A percentile compares a stretch with the other conserved stretches of the same genome.
These are phyloP conservation scores for Penicillium sp. DNA, from an alignment of 2,329 filamentous ascomycete species.

Conservation along the genomic window DNA sequence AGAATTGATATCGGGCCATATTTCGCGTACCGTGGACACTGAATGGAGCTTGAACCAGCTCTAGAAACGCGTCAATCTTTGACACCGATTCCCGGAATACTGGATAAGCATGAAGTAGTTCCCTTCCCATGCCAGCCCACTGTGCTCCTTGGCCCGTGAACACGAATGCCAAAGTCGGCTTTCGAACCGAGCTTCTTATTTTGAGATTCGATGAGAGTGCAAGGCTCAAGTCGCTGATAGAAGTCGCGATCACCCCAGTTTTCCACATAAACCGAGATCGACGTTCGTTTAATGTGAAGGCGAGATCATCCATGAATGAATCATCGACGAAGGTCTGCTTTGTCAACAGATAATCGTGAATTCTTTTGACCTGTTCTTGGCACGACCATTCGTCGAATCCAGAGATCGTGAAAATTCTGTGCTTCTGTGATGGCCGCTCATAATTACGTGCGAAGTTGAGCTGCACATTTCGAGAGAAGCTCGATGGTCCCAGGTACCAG, in stretches of 20 bases:
- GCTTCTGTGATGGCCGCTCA: background rate
- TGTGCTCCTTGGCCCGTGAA: constrained; percentile 24
- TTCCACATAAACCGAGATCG: constrained; percentile 19
- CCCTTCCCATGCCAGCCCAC: constrained; percentile 21
- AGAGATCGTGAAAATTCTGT: constrained; percentile 21
- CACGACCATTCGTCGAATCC: constrained; percentile 22
- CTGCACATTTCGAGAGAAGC: background rate
- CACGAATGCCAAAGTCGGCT: constrained; percentile 2
- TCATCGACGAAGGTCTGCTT: background rate
- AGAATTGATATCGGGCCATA: background rate
- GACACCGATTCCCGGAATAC: background rate
- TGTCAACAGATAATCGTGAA: constrained; percentile 11
- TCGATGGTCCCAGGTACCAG: background rate
- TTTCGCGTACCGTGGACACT: background rate
- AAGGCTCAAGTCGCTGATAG: background rate
- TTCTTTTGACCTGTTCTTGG: constrained; percentile 3
- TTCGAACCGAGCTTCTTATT: background rate
- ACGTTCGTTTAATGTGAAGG: constrained; percentile 21
- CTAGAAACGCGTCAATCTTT: background rate
- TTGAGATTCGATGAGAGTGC: background rate
- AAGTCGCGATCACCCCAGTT: constrained; percentile 7
- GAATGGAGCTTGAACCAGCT: background rate
- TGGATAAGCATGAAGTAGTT: constrained; percentile 1
- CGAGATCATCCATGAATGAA: constrained; percentile 17
- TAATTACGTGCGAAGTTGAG: background rate